These are phyloP conservation scores for Pilatotrama ljubarskyi DNA, from an alignment of 768 basidiomycete genomes.

Conservation along the genomic window DNA sequence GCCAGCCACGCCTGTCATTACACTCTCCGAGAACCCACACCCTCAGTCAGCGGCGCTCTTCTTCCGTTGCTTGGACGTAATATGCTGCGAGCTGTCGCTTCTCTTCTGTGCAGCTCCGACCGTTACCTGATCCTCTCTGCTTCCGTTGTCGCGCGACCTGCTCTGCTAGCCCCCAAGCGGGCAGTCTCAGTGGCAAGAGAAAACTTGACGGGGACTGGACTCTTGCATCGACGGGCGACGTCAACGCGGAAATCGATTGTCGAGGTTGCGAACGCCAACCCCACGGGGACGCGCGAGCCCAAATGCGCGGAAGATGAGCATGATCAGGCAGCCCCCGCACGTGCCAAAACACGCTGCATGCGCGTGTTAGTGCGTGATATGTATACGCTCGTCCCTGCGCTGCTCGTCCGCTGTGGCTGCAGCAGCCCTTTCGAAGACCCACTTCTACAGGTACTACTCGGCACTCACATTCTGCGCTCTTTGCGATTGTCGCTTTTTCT, in stretches of 20 bases:
- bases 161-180: too few relatives aligned
- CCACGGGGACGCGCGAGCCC: not conserved
- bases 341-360: constrained; percentile 32
- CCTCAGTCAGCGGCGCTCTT: constrained; percentile 4
- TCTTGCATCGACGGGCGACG: too few relatives aligned
- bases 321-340: constrained; percentile 20
- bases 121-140: too few relatives aligned
- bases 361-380: constrained; percentile 29
- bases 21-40: not conserved
- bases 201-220: too few relatives aligned
- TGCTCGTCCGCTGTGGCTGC: constrained; percentile 3
- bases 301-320: not conserved
- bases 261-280: not conserved
- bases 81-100: not conserved
- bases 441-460: not conserved
- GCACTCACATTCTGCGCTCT: not conserved
- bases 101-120: not conserved
- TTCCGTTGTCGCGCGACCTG: not conserved
- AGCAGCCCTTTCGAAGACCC: not conserved
- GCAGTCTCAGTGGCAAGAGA: too few relatives aligned
- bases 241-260: not conserved
- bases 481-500: constrained; percentile 3
- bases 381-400: constrained; percentile 10
- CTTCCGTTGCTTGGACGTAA: constrained; percentile 6
- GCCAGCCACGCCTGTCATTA: constrained; percentile 5